phyloP scores from a whole-genome alignment of 2,329 filamentous ascomycete genomes.

The Basipetospora chlamydospora region DNA sequence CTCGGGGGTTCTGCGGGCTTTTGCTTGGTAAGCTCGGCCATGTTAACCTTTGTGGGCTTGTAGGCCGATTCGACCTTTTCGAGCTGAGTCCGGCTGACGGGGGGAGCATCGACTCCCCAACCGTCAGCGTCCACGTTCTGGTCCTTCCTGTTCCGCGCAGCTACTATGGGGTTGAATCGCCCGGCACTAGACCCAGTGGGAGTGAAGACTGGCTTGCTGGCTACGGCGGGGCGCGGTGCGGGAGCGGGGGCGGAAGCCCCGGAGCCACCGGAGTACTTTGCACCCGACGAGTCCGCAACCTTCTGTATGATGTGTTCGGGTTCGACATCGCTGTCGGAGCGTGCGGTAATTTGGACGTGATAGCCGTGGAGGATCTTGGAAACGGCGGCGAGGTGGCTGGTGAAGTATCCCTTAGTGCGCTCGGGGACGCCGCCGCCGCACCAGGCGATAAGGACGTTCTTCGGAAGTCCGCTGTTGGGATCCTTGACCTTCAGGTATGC shows the following conservation, averaged over 20 bases:
- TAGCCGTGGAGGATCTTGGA: slow-evolving; percentile 91
- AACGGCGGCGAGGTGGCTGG: slow-evolving; percentile 78
- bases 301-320: slow-evolving; percentile 84
- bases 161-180: slow-evolving; percentile 53
- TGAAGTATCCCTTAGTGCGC: slow-evolving; percentile 96
- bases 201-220: slow-evolving; percentile 85
- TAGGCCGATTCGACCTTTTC: slow-evolving; percentile 90
- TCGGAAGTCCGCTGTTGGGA: slow-evolving; percentile 76
- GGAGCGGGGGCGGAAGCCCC: slow-evolving; percentile 32
- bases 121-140: slow-evolving; percentile 65
- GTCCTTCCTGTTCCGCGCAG: slow-evolving; percentile 46
- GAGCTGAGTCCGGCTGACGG: slow-evolving; percentile 68
- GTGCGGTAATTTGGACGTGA: slow-evolving; percentile 92
- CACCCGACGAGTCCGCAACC: slow-evolving; percentile 83
- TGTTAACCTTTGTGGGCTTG: slow-evolving; percentile 88
- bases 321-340: slow-evolving; percentile 77
- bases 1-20: slow-evolving; percentile 32
- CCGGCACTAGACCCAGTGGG: slow-evolving; percentile 45
- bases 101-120: slow-evolving; percentile 92
- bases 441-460: slow-evolving; percentile 89
- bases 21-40: slow-evolving; percentile 68
- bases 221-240: slow-evolving; percentile 40
- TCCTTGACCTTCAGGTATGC: slow-evolving; percentile 95
- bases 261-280: slow-evolving; percentile 66
- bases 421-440: slow-evolving; percentile 98